Base-by-base conservation (phyloP, 768 basidiomycete genomes). In the Stropharia rugosoannulata region DNA sequence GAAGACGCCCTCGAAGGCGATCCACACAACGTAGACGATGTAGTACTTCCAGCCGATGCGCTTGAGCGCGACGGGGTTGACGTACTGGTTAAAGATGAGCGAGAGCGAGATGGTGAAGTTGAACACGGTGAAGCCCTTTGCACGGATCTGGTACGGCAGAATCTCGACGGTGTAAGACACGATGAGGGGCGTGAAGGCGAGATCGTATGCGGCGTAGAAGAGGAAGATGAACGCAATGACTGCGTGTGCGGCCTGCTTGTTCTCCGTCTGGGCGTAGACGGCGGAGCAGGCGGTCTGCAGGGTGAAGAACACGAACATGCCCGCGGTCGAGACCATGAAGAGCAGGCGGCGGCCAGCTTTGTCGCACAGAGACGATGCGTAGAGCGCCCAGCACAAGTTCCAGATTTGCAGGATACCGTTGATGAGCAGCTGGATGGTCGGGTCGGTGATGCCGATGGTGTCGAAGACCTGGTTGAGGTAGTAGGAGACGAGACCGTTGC, bases 141-240 rank as follows among this genome's bases (percentile, higher is more conserved):
- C 91, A 69, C 93, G 91, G 54, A 95, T 76, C 29, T 75, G 72
- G 75, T 80, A 93, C 5, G 93, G 93, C 51, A 95, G 74, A 71
- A 95, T 95, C 71, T 96, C 94, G 59, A 94, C 80, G 42, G 91
- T 90, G 75, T 95, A 94, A 0, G 87, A 83, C 54, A 93, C 86
- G 61, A 93, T 87, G 57, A 95, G 86, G 8, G 93, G 93, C 4
- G 89, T 86, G 77, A 92, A 93, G 12, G 90, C 90, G 42, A 94
- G 65, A 65, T 93, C 89, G 66, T 92, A 93, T 49, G 81, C 75
- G 8, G 84, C 84, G 66, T 89, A 90, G 75, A 83, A 93, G 55
- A 93, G 68, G 81, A 92, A 93, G 71, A 93, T 89, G 75, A 91
- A 88, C 2, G 82, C 89, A 56, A 94, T 87, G 70, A 91, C 83